phyloP scores from a whole-genome alignment of 2,329 filamentous ascomycete species.

The Botrytis fabae region DNA sequence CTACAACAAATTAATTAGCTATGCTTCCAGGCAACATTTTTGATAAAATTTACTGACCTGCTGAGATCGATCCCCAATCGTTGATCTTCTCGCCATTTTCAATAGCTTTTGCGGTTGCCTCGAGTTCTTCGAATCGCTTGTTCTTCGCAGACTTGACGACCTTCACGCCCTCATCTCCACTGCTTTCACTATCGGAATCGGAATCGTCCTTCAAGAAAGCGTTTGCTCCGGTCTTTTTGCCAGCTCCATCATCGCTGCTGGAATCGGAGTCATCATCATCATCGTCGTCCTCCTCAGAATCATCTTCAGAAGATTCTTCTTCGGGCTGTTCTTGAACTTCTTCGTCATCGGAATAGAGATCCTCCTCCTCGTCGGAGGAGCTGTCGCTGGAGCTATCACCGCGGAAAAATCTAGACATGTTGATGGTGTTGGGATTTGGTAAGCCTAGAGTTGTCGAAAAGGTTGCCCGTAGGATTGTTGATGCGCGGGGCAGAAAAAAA shows the following conservation, averaged over 20 bases:
- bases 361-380: constrained; percentile 91
- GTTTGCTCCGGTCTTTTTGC: constrained; percentile 68
- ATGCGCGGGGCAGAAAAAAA: constrained; percentile 23
- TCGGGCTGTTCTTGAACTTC: constrained; percentile 58
- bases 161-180: constrained; percentile 81
- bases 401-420: constrained; percentile 96
- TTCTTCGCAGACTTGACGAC: constrained; percentile 97
- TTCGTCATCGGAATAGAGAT: constrained; percentile 76
- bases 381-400: constrained; percentile 94
- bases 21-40: constrained; percentile 28
- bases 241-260: constrained; percentile 64
- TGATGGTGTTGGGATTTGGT: constrained; percentile 42
- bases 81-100: constrained; percentile 97
- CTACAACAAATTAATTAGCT: constrained; percentile 49
- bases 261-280: constrained; percentile 49
- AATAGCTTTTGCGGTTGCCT: constrained; percentile 84
- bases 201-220: constrained; percentile 79
- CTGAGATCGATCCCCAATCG: constrained; percentile 91
- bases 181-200: constrained; percentile 72
- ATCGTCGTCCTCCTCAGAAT: constrained; percentile 54
- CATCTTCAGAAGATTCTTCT: constrained; percentile 48
- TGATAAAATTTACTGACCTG: constrained; percentile 58
- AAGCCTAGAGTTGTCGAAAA: constrained; percentile 10
- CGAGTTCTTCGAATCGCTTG: constrained; percentile 92
- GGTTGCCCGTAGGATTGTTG: constrained; percentile 13